Base-by-base conservation (phyloP, 1,284 basidiomycete species). In the Rhodofomes roseus region DNA sequence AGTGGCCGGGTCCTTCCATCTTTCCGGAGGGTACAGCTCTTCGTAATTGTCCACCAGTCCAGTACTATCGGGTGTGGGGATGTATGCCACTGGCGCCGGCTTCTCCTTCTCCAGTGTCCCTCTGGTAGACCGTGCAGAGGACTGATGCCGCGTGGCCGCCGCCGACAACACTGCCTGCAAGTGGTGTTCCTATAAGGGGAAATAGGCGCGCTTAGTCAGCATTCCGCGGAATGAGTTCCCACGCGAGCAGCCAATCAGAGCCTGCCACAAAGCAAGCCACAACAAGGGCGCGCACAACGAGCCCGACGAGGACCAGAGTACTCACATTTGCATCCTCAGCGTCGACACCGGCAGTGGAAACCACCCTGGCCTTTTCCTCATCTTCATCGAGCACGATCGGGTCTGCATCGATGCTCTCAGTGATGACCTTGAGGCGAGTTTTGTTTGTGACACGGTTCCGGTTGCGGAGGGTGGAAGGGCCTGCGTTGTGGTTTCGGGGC, bases 61-160 rank as follows among this genome's bases (percentile, higher is more conserved):
- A 3, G 90, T 90, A 1, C 92, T 93, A 70, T 96, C 93, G 0
- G 95, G 95, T 5, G 92, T 95, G 2, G 95, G 96, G 67, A 98
- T 98, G 75, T 85, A 95, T 0, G 90, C 93, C 54, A 84, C 78
- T 5, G 82, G 79, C 0, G 74, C 65, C 11, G 77, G 74, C 41
- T 76, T 67, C n/a, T 76, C 71, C 64, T 83, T 83, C 36, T 74
- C 76, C n/a, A n/a, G n/a, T n/a, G 68, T 73, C 40, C 74, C 75
- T 44, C 81, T 74, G 4, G 79, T 79, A 20, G 77, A 64, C 18
- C 80, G 78, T 23, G 66, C 68, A 41, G 76, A 71, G 44, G 75
- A 69, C 63, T 81, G 79, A 60, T 80, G 79, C 60, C 84, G 81
- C 63, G 87, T 84, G 11, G 87, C 85, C 34, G 85, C 82, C 54